Evolutionary conservation across 371 early-diverging fungal genomes (phyloP), one percentile per base, ranked within the genome.

Genomic region (Mucor velutinosus): DNA sequence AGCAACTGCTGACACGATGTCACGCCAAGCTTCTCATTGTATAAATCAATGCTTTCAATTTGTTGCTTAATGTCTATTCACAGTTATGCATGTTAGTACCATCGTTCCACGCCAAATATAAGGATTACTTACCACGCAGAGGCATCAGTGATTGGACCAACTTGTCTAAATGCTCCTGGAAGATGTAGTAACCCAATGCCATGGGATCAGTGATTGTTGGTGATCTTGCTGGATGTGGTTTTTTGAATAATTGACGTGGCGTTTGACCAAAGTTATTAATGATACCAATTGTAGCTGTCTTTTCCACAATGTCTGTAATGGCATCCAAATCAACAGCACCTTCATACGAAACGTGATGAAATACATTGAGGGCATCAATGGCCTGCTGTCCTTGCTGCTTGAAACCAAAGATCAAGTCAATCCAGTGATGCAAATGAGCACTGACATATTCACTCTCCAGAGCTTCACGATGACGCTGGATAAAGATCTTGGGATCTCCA

Each of bases 201-300:
- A 76, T 39, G 2, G 79, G 77, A 41, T 84, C 86, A 14, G 69
- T 67, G 35, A 74, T 73, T 7, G 74, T 63, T 10, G 78, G 72
- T 3, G 70, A 58, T 41, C 89, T 78, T 4, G 76, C 67, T 29
- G 92, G 90, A 76, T 95, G 96, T 0, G 94, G 92, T 67, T 85
- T 86, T 56, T 83, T 88, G 67, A 95, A 95, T 25, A 95, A 69
- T 62, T 95, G 96, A 6, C 89, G 79, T 17, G 96, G 95, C 0
- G 95, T 97, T 75, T 97, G 97, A 3, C 98, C 98, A 90, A 97
- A 97, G 76, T 97, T 94, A 71, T 95, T 90, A 64, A 97, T 97
- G 64, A 92, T 92, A 67, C 94, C 95, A 64, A 95, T 96, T 2
- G 95, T 93, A 7, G 95, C 95, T 3, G 94, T 90, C 59, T 92